These are phyloP conservation scores for Bothriochloa decipiens DNA, from an alignment of 176 grass and related monocot species.

Conservation along the genomic window DNA sequence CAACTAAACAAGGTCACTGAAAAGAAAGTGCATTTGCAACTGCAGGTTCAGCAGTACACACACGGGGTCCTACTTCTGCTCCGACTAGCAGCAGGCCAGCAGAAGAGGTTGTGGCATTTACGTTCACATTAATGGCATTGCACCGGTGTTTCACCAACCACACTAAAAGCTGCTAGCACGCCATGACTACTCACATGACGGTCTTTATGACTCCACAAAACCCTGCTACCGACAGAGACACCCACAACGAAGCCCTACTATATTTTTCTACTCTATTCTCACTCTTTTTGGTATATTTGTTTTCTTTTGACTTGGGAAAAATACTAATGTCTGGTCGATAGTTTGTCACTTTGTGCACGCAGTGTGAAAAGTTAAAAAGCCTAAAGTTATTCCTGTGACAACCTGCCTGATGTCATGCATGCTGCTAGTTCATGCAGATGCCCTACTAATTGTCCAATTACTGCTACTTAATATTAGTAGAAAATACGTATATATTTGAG, in stretches of 20 bases:
- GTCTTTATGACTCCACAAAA: constrained; percentile 44
- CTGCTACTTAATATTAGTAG: background rate
- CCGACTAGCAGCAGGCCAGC: no score
- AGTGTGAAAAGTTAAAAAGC: constrained; percentile 10
- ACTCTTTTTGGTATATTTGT: background rate
- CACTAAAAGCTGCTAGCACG: constrained; percentile 9
- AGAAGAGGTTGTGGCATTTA: background rate
- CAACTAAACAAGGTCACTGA: no score
- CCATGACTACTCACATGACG: constrained; percentile 37
- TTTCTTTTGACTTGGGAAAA: constrained; percentile 23
- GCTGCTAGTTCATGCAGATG: background rate
- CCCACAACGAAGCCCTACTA: background rate
- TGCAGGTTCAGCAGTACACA: no score
- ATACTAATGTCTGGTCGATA: background rate
- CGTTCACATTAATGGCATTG: constrained; percentile 44
- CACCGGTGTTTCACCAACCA: constrained; percentile 49
- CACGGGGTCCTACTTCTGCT: no score
- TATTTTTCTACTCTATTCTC: no score
- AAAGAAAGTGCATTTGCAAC: no score
- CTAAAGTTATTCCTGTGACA: constrained; percentile 9
- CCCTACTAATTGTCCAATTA: background rate
- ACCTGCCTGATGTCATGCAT: background rate
- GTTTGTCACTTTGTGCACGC: background rate
- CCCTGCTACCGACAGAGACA: constrained; percentile 33
- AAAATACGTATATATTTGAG: background rate